Base-by-base conservation (phyloP, 129 eudicot genomes). In the Arctium lappa region DNA sequence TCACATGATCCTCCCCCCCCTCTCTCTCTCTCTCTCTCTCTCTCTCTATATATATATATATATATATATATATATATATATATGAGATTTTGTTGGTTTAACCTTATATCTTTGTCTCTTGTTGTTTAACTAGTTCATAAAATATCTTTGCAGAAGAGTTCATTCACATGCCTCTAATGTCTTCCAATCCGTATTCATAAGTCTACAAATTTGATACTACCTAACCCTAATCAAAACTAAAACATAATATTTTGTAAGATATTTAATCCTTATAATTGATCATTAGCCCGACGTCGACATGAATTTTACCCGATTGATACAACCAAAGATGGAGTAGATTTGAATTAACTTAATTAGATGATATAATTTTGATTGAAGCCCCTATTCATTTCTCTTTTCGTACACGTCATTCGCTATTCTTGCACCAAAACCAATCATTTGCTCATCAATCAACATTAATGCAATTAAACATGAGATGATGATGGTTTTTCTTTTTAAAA, bases 361-460 rank as follows among this genome's bases (percentile, higher is more conserved):
- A 27, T 65, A 22, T 22, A 8, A 1, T 0, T 63, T 63, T 63
- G 12, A 63, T 22, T 40, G 27, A 53, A 53, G 22, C 22, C 7
- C 22, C 65, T 53, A 53, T 13, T 53, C 6, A 4, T 18, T 74
- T 76, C 16, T 32, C 16, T 13, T 56, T 76, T 0, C 31, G 5
- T 53, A 76, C 74, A 29, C 82, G 11, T 69, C 56, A 10, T 46
- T 46, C 65, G 22, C 65, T 13, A 15, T 71, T 65, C 31, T 12
- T 44, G 60, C 69, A 48, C 69, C 56, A 72, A 48, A 72, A 80
- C 56, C 71, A 80, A 80, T 71, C 78, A 80, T 80, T 48, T 71
- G 39, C 77, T 70, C 70, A 80, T 71, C 34, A 71, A 18, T 80
- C 70, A 42, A 48, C 83, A 71, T 80, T 46, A 71, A 80, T 36